Evolutionary conservation across 352 stramenopile species (phyloP).

Genomic region (Phytophthora vignae): DNA sequence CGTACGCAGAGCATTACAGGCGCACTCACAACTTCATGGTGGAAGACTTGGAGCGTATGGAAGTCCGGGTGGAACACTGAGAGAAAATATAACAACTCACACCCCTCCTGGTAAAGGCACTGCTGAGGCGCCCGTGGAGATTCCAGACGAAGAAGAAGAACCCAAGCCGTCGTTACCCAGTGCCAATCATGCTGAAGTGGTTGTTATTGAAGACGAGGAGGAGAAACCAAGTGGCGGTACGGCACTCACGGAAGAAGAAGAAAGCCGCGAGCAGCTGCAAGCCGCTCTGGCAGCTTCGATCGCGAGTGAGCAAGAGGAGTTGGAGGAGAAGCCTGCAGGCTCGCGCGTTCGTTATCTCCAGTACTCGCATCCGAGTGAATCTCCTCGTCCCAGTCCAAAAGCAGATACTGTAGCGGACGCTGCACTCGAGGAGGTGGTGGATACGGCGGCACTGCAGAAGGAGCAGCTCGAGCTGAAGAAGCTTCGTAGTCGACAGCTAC

Average conservation of each 20-base stretch:
- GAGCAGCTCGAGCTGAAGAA: conserved; percentile 83
- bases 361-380: conserved; percentile 39
- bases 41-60: conserved; percentile 16
- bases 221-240: background rate
- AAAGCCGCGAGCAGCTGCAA: conserved; percentile 43
- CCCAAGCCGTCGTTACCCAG: conserved; percentile 1
- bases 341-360: conserved; percentile 52
- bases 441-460: conserved; percentile 51
- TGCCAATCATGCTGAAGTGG: conserved; percentile 14
- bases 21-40: conserved; percentile 64
- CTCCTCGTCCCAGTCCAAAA: background rate
- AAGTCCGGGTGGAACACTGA: conserved; percentile 8
- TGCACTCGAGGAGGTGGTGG: conserved; percentile 28
- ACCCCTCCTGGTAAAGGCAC: conserved; percentile 9
- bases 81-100: background rate
- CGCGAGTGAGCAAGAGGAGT: conserved; percentile 33
- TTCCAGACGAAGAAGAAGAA: conserved; percentile 28
- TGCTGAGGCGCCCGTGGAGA: conserved; percentile 17
- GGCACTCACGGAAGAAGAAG: conserved; percentile 5
- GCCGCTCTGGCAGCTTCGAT: conserved; percentile 46
- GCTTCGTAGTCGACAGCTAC: conserved; percentile 76
- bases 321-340: conserved; percentile 14
- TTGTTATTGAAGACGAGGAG: conserved; percentile 42
- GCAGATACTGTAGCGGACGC: background rate
- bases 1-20: conserved; percentile 70